Conservation (phyloP, 805 yeast species). For the Metschnikowia peoriensis region DNA sequence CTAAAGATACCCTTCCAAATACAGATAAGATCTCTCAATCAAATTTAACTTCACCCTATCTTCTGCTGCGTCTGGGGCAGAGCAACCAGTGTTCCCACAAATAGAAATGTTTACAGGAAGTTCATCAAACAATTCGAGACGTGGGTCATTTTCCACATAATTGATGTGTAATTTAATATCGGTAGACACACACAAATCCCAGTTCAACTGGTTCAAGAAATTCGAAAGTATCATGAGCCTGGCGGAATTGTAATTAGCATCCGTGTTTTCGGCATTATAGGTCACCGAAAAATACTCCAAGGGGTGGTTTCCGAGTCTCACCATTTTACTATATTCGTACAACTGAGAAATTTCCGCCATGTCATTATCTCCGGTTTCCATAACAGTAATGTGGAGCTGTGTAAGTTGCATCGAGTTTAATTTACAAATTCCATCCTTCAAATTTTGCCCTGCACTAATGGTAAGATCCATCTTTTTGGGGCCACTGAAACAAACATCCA, state of each 20-base stretch:
- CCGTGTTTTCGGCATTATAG: conserved; percentile 12
- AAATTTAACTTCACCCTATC: conserved; percentile 6
- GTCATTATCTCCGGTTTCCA: conserved; percentile 6
- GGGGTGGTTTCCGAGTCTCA: conserved; percentile 3
- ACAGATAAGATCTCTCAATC: conserved; percentile 12
- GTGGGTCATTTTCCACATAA: conserved; percentile 10
- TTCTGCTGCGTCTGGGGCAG: neutral
- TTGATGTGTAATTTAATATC: conserved; percentile 13
- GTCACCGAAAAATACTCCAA: conserved; percentile 11
- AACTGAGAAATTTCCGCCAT: conserved; percentile 7
- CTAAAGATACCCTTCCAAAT: conserved; percentile 11
- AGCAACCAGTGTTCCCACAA: conserved; percentile 3
- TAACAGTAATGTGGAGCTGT: conserved; percentile 13
- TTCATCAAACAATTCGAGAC: conserved; percentile 15
- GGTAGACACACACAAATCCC: conserved; percentile 10
- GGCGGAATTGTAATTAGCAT: conserved; percentile 11
- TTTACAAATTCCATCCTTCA: conserved; percentile 3
- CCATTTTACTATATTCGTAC: conserved; percentile 8
- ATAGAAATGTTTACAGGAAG: conserved; percentile 14
- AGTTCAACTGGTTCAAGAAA: conserved; percentile 15
- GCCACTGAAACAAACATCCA: conserved; percentile 2
- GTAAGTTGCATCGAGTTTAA: conserved; percentile 4
- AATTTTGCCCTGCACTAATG: conserved; percentile 3
- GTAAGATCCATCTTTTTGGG: conserved; percentile 1
- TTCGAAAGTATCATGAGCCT: conserved; percentile 12